These are phyloP conservation scores for Firmiana major DNA, from an alignment of 345 rosid species.

Conservation along the genomic window DNA sequence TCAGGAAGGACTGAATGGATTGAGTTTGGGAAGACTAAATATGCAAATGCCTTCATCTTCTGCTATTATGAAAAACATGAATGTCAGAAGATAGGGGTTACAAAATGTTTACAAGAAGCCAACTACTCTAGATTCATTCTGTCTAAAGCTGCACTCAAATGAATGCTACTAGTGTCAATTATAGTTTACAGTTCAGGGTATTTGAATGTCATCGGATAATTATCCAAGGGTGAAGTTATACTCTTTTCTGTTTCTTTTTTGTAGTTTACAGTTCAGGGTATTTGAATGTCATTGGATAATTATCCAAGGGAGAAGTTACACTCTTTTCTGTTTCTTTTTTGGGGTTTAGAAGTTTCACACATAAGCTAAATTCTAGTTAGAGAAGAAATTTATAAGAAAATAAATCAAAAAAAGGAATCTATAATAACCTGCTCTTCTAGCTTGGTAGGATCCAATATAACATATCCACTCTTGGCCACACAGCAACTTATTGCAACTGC, in stretches of 20 bases:
- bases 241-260: background rate
- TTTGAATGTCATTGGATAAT: background rate
- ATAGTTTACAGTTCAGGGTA: background rate
- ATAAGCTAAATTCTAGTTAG: background rate
- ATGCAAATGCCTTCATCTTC: too few species aligned
- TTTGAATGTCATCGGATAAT: background rate
- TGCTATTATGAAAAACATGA: too few species aligned
- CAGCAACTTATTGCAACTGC: constrained; percentile 93
- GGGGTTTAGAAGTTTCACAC: background rate
- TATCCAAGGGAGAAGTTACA: background rate
- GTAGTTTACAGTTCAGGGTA: background rate
- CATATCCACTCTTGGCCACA: constrained; percentile 52
- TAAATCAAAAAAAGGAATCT: background rate
- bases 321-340: background rate
- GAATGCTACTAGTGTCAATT: background rate
- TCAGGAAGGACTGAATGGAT: too few species aligned
- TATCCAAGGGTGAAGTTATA: background rate
- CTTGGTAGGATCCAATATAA: constrained; percentile 78
- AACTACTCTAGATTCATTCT: too few species aligned
- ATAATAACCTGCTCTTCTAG: constrained; percentile 77
- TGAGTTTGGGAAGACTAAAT: too few species aligned
- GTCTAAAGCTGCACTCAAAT: background rate
- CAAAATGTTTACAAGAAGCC: too few species aligned
- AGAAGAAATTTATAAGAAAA: background rate
- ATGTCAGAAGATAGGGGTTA: too few species aligned